A percentile compares a stretch with the other conserved stretches of the same genome.
phyloP scores from a whole-genome alignment of 2,329 filamentous ascomycete genomes.

The Phoma sp. region DNA sequence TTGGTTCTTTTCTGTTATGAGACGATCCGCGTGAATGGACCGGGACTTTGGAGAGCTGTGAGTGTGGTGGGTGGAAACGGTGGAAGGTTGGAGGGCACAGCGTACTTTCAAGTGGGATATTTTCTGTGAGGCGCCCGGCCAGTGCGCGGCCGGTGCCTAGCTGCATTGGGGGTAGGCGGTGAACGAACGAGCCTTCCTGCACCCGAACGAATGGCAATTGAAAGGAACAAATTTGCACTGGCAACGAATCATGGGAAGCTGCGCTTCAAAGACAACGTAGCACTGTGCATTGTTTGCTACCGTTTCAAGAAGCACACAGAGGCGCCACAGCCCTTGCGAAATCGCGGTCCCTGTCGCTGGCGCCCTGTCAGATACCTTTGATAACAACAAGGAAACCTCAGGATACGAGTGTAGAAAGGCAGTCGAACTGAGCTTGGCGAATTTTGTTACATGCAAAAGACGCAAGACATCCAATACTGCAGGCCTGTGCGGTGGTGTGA shows the following conservation, averaged over 20 bases:
- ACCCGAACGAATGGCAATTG: slow-evolving; percentile 15
- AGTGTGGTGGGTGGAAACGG: slow-evolving; percentile 27
- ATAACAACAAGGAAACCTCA: slow-evolving; percentile 8
- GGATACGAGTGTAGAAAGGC: neutral
- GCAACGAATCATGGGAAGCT: slow-evolving; percentile 1
- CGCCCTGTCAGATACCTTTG: slow-evolving; percentile 4
- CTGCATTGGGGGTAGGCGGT: slow-evolving; percentile 22
- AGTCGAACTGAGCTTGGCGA: neutral
- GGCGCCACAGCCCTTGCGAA: slow-evolving; percentile 4
- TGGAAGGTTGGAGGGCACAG: slow-evolving; percentile 15
- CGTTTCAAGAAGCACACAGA: slow-evolving; percentile 1
- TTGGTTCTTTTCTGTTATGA: slow-evolving; percentile 49
- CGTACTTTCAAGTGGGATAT: slow-evolving; percentile 19
- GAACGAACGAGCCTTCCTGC: slow-evolving; percentile 20
- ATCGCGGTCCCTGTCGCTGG: slow-evolving; percentile 1
- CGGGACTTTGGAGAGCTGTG: slow-evolving; percentile 37
- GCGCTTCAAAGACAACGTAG: neutral
- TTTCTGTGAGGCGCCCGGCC: slow-evolving; percentile 18
- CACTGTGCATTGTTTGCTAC: neutral
- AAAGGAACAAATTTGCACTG: slow-evolving; percentile 7
- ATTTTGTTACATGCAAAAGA: neutral
- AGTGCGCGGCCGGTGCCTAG: slow-evolving; percentile 17
- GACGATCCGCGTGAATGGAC: slow-evolving; percentile 39
- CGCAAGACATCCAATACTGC: neutral
- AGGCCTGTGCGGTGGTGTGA: neutral